phyloP scores from a whole-genome alignment of 1,284 basidiomycete genomes.

The Fomitopsis betulina region DNA sequence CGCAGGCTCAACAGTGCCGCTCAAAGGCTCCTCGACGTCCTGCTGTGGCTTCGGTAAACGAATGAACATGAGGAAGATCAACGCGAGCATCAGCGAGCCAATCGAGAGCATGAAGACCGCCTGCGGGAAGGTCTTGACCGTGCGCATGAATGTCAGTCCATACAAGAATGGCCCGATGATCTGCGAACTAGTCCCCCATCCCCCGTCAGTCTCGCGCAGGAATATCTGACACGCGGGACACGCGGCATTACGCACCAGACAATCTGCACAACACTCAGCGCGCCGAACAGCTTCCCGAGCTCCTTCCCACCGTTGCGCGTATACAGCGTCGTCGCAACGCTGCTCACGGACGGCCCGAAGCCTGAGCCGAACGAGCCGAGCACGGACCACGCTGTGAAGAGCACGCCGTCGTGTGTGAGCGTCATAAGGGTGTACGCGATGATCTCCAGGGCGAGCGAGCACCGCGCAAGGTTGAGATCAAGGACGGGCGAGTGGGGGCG shows the following conservation, averaged over 20 bases:
- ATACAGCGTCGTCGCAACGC: slow-evolving; percentile 63
- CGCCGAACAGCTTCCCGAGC: slow-evolving; percentile 66
- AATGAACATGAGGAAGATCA: slow-evolving; percentile 40
- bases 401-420: slow-evolving; percentile 32
- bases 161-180: slow-evolving; percentile 59
- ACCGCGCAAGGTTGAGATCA: slow-evolving; percentile 58
- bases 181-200: slow-evolving; percentile 35
- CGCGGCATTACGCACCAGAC: slow-evolving; percentile 42
- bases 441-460: slow-evolving; percentile 56
- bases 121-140: slow-evolving; percentile 52
- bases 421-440: slow-evolving; percentile 49
- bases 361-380: slow-evolving; percentile 52
- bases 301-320: slow-evolving; percentile 44
- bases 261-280: slow-evolving; percentile 63
- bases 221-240: neutral
- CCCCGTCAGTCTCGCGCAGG: neutral
- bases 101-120: slow-evolving; percentile 50
- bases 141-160: slow-evolving; percentile 55
- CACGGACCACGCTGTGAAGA: slow-evolving; percentile 47
- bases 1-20: neutral
- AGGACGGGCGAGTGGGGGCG: slow-evolving; percentile 39
- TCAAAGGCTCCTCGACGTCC: slow-evolving; percentile 8
- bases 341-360: slow-evolving; percentile 60
- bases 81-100: slow-evolving; percentile 32
- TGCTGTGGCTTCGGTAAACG: slow-evolving; percentile 31